Base-by-base conservation (phyloP, 2,329 filamentous ascomycete genomes). In the Byssothecium circinans region DNA sequence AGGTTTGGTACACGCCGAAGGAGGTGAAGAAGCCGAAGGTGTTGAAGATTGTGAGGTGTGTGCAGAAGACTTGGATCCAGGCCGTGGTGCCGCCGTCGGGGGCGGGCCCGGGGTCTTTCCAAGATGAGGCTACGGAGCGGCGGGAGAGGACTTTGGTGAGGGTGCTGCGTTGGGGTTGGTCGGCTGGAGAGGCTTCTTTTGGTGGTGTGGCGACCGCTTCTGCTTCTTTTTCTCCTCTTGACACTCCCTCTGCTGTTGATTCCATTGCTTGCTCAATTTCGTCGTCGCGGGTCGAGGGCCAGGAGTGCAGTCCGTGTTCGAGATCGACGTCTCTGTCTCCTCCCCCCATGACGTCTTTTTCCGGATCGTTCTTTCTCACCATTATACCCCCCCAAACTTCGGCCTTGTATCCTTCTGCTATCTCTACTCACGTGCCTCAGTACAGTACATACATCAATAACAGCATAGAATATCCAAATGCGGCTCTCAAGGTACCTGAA, bases 1-100 rank as follows among this genome's bases (percentile, higher is more conserved):
- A 77, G 3, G 75, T 74, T 50, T 83, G 79, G 46, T 80, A 83
- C 2, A 78, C 75, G 3, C 81, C 80, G 50, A 81, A 83, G n/a
- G 77, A 76, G 36, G 75, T 77, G 57, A 79, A 74, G 49, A 76
- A 78, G 3, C 52, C 72, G 75, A 81, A 84, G 1, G 81, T 80
- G 54, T 78, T 82, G 62, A 83, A 79, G 55, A 81, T 79, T 37
- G 82, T 72, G 39, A 79, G 66, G 56, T 65, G 62, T 2, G 80
- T 80, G 2, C 70, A 75, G 10, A 80, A 70, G 2, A 74, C 70
- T 57, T 83, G 81, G 0, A 74, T 67, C 80, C 80, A 83, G n/a
- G 81, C 81, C 25, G 69, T 60, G 22, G 77, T 58, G 1, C 81
- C 81, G 7, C 81, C 81, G 45, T 83, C 62, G 11, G 65, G 65